Percentiles rank a stretch among this genome's conserved stretches.
phyloP scores from a whole-genome alignment of 108 stramenopile species.

The Chaetoceros muelleri region DNA sequence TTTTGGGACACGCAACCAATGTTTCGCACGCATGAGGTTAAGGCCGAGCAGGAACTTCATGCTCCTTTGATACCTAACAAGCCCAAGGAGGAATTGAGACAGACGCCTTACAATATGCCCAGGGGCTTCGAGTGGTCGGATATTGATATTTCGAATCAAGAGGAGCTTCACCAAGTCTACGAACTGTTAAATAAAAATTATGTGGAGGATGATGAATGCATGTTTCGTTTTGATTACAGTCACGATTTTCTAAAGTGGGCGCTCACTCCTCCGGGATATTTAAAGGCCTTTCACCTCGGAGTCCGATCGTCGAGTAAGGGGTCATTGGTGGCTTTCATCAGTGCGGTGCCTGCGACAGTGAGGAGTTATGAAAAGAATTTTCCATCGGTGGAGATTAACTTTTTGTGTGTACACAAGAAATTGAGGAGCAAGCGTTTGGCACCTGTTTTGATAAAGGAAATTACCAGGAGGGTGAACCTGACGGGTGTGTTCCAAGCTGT shows the following conservation, averaged over 20 bases:
- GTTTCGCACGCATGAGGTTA: slow-evolving; percentile 15
- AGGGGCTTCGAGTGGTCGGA: slow-evolving; percentile 89
- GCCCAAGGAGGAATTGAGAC: slow-evolving; percentile 56
- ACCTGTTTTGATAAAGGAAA: slow-evolving; percentile 98
- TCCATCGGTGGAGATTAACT: slow-evolving; percentile 93
- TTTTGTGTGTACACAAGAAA: slow-evolving; percentile 98
- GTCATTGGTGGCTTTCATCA: slow-evolving; percentile 93
- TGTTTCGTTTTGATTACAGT: slow-evolving; percentile 97
- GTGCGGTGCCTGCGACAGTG: slow-evolving; percentile 84
- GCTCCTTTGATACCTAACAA: slow-evolving; percentile 85
- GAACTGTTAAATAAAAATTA: slow-evolving; percentile 93
- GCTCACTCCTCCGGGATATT: slow-evolving; percentile 89
- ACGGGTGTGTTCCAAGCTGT: slow-evolving; percentile 93
- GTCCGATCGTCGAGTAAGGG: slow-evolving; percentile 66
- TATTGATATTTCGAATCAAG: slow-evolving; percentile 65
- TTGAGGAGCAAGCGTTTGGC: slow-evolving; percentile 93
- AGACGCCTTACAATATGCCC: slow-evolving; percentile 95
- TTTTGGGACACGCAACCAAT: slow-evolving; percentile 97
- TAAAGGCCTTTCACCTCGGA: slow-evolving; percentile 76
- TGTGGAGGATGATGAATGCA: slow-evolving; percentile 96
- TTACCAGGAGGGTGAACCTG: slow-evolving; percentile 93
- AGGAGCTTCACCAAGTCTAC: slow-evolving; percentile 82
- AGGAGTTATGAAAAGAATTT: slow-evolving; percentile 31
- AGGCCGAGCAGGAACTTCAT: slow-evolving; percentile 29
- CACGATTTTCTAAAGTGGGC: slow-evolving; percentile 90